A percentile compares a stretch with the other conserved stretches of the same genome.
Evolutionary conservation across 805 yeast genomes (phyloP).

Genomic region (Ogataea paradorogensis): DNA sequence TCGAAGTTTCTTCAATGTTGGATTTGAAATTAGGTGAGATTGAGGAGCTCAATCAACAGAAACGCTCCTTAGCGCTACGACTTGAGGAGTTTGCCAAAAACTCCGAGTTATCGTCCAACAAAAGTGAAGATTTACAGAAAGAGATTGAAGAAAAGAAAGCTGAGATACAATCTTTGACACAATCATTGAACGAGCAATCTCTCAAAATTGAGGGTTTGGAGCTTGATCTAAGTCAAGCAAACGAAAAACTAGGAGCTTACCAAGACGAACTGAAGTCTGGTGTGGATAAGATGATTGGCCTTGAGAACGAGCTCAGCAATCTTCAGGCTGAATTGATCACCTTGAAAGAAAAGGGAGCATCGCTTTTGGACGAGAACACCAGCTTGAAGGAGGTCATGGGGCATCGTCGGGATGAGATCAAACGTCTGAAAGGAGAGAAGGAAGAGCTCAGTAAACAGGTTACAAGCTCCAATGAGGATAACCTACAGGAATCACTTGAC

Average conservation of each 20-base stretch:
- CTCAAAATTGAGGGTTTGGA: conserved; percentile 15
- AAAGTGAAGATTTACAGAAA: conserved; percentile 16
- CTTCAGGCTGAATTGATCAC: conserved; percentile 8
- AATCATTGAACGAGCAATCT: conserved; percentile 7
- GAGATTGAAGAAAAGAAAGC: conserved; percentile 15
- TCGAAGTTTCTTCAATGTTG: conserved; percentile 17
- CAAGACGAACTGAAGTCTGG: conserved; percentile 13
- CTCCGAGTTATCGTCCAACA: conserved; percentile 7
- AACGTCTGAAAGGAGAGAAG: conserved; percentile 9
- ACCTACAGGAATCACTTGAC: conserved; percentile 13
- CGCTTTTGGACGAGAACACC: conserved; percentile 3
- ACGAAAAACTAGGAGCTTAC: conserved; percentile 12
- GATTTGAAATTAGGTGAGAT: conserved; percentile 26
- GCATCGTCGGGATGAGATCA: conserved; percentile 9
- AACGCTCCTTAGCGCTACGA: conserved; percentile 4
- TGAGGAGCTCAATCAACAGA: conserved; percentile 13
- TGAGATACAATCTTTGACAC: conserved; percentile 11
- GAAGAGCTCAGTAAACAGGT: conserved; percentile 11
- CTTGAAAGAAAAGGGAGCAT: conserved; percentile 9
- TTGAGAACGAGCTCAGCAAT: conserved; percentile 12
- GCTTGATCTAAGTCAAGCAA: conserved; percentile 10
- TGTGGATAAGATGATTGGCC: conserved; percentile 8
- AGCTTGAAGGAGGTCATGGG: conserved; percentile 10
- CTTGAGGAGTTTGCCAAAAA: conserved; percentile 2
- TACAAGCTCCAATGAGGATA: conserved; percentile 3